Base-by-base conservation (phyloP, 805 yeast genomes). In the Lachancea fermentati region DNA sequence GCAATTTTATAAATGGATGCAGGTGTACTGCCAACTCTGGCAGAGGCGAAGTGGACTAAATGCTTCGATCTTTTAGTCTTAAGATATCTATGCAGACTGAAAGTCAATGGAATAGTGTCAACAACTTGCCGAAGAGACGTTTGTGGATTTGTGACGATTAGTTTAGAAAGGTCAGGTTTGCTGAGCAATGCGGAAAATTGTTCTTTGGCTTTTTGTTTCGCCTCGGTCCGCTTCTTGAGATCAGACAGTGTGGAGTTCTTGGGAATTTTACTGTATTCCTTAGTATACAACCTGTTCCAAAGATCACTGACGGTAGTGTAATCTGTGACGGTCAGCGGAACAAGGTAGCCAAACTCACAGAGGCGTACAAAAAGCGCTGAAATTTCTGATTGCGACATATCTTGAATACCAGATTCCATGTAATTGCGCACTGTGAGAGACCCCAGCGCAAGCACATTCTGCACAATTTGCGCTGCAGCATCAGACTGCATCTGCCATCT, bases 391-490 rank as follows among this genome's bases (percentile, higher is more conserved):
- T 51, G 43, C 1, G 50, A 41, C 2, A 34, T 30, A 29, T 60
- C 62, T 34, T 48, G 44, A 5, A 53, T 41, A 4, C 59, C 59
- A 44, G 14, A 61, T 42, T 30, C 54, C 46, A 39, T 66, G 48
- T 75, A 78, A 46, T 82, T 86, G 2, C 65, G 60, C 2, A 76
- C 65, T 4, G 78, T 71, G 40, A 87, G 57, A 50, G 79, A 79
- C 0, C 96, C 96, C 39, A 76, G 65, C 4, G 77, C 71, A n/a
- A 85, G 57, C 32, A 87, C 64, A 52, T 82, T 83, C 52, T 81
- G 87, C 9, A 85, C 67, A 16, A 85, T 73, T 38, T 77, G 78
- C 2, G 57, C 48, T 1, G 55, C 56, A 32, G 48, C 18, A 9
- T 45, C 41, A 9, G 46, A 29, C 17, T 49, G 46, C 24, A 54